Percentiles rank a stretch among this genome's conserved stretches.
Conservation (phyloP, 805 yeast species). For the Zygoascus ofunaensis region DNA sequence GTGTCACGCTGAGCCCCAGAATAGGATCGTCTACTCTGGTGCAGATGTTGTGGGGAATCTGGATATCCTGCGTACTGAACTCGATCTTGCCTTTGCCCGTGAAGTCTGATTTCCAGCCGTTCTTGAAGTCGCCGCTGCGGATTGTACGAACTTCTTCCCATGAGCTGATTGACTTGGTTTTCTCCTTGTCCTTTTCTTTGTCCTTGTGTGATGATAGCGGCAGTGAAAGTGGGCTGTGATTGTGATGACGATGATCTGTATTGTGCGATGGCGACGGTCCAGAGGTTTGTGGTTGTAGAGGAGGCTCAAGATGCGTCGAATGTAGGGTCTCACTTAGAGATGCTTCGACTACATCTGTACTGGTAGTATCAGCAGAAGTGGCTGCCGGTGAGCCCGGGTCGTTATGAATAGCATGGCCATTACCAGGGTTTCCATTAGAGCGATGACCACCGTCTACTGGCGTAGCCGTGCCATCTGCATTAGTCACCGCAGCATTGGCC, state of each 20-base stretch:
- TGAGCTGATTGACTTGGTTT: too few relatives aligned
- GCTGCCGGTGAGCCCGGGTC: constrained; percentile 5
- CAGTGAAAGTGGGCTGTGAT: constrained; percentile 21
- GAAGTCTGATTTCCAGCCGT: constrained; percentile 95
- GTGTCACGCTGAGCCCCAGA: constrained; percentile 67
- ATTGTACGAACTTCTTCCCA: constrained; percentile 65
- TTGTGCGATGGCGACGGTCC: constrained; percentile 1
- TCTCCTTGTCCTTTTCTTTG: constrained; percentile 9
- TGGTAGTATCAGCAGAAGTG: constrained; percentile 2
- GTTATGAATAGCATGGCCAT: neutral
- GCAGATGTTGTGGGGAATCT: constrained; percentile 43
- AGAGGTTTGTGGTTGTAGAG: constrained; percentile 5
- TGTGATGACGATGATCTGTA: constrained; percentile 15
- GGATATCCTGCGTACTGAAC: constrained; percentile 32
- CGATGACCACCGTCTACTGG: neutral
- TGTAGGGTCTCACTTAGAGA: too few relatives aligned
- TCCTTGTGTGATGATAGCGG: constrained; percentile 16
- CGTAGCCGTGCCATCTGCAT: neutral
- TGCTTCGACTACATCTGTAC: neutral
- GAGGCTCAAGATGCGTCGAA: neutral
- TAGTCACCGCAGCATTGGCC: neutral
- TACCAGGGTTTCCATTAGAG: neutral
- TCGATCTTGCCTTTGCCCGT: constrained; percentile 70
- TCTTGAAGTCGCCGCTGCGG: constrained; percentile 69
- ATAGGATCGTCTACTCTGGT: constrained; percentile 80